Evolutionary conservation across 768 basidiomycete species (phyloP), one percentile per base, ranked within the genome.

Genomic region (Mycena venus): DNA sequence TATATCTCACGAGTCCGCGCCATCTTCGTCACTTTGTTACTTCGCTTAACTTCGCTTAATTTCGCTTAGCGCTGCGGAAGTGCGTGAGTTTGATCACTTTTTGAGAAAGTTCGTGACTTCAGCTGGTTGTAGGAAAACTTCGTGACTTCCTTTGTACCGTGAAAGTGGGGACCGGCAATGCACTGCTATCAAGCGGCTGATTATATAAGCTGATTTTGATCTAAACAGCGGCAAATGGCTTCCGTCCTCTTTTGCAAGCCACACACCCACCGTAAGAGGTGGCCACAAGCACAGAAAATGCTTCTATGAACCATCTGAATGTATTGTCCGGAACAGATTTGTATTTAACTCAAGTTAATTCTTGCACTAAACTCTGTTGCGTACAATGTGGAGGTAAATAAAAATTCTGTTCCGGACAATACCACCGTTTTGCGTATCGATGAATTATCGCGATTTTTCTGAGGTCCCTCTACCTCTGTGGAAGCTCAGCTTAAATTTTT

Each of bases 271-370:
- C 15, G 10, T 40, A 42, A 14, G 6, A n/a, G 11, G 4, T 61
- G 12, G 17, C n/a, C 3, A 23, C 36, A 53, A 17, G 21, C 8
- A 25, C 10, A 42, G 12, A 61, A 61, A 61, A 25, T 61, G 17
- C 8, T 40, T 25, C 2, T 36, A 25, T 6, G 4, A 19, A 3
- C n/a, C 34, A n/a, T 61, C 36, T 42, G 4, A 38, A 38, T 9
- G 59, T 61, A 61, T 61, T 61, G 34, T 61, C 59, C 59, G 36
- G 59, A n/a, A 61, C 59, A 61, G 59, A 40, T n/a, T 61, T 61
- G 23, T 29, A 11, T 23, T 21, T 36, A 12, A 36, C 12, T 36
- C 7, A 36, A 12, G 36, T n/a, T n/a, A 12, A 36, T 12, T 36
- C 36, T 7, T 6, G 36, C 7, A 36, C 7, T 7, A 36, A 36